These are phyloP conservation scores for Paulownia fortunei DNA, from an alignment of 257 asterid genomes.

Conservation along the genomic window DNA sequence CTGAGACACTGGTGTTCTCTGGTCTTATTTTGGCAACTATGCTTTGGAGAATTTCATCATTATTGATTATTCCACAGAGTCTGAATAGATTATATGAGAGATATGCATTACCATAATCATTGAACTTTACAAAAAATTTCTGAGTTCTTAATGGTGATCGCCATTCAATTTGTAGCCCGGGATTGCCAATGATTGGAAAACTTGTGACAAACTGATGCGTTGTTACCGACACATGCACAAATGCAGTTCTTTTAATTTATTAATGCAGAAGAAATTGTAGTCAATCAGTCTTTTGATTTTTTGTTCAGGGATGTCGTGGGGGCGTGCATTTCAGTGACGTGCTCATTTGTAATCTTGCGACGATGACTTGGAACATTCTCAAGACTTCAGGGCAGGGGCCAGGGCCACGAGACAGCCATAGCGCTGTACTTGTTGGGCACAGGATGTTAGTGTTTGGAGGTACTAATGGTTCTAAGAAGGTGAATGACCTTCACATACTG, in stretches of 20 bases:
- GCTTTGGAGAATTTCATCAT: background rate
- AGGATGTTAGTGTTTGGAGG: constrained; percentile 89
- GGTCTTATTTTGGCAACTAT: no score
- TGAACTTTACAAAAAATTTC: background rate
- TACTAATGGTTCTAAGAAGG: constrained; percentile 83
- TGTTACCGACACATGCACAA: background rate
- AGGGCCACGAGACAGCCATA: constrained; percentile 94
- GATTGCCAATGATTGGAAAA: background rate
- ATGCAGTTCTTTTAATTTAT: background rate
- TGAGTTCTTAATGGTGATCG: background rate
- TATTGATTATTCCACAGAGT: background rate
- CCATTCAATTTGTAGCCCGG: no score
- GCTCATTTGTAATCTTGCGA: constrained; percentile 67
- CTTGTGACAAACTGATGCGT: no score
- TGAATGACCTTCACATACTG: constrained; percentile 73
- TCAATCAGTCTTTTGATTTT: background rate
- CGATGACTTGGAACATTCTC: constrained; percentile 74
- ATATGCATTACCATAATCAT: background rate
- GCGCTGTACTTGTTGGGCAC: constrained; percentile 67
- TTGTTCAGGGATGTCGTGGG: constrained; percentile 82
- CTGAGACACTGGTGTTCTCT: no score
- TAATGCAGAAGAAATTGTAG: background rate
- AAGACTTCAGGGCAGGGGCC: constrained; percentile 83
- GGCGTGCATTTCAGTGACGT: constrained; percentile 95
- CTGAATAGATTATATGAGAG: background rate